Evolutionary conservation across 345 rosid genomes (phyloP), one percentile per base, ranked within the genome.

Genomic region (Viola odorata): DNA sequence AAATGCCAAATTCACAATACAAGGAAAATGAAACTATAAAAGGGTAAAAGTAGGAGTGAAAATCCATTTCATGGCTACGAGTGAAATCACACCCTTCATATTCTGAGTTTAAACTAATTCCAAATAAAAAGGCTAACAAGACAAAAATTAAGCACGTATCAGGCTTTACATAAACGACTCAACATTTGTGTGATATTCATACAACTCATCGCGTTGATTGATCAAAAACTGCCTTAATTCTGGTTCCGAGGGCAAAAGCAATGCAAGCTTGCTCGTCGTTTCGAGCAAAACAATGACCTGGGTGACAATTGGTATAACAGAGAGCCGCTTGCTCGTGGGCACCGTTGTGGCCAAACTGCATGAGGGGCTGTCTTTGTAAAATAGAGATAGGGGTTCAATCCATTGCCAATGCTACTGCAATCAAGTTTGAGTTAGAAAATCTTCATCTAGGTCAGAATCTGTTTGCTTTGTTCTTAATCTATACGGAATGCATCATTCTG

Each of bases 401-500:
- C 38, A 62, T 37, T 52, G 37, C 60, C 49, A 11, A 52, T 41
- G 50, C 37, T 56, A 67, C 58, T 55, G 59, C 70, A 59, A 53
- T 63, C 56, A 14, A 32, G 9, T 69, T 55, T 41, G 52, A n/a
- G 54, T 67, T 17, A 45, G 57, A 23, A 57, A 40, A 32, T 62
- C 67, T 69, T 61, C 69, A 52, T 61, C 62, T 65, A 57, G 50
- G 74, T 79, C 66, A 63, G 68, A 65, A 14, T 69, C 45, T 68
- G 60, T 70, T 60, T 65, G 37, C 53, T 56, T 70, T 44, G 58
- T 53, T 52, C 48, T 74, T 75, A 92, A 84, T 92, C 96, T 75
- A 72, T 79, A 16, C 96, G 91, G 66, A 82, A 79, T 47, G 66
- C 78, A 41, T 84, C 89, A 73, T 77, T 74, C 65, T 80, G 91